phyloP scores from a whole-genome alignment of 306 rosid genomes.

The Clitoria ternatea region DNA sequence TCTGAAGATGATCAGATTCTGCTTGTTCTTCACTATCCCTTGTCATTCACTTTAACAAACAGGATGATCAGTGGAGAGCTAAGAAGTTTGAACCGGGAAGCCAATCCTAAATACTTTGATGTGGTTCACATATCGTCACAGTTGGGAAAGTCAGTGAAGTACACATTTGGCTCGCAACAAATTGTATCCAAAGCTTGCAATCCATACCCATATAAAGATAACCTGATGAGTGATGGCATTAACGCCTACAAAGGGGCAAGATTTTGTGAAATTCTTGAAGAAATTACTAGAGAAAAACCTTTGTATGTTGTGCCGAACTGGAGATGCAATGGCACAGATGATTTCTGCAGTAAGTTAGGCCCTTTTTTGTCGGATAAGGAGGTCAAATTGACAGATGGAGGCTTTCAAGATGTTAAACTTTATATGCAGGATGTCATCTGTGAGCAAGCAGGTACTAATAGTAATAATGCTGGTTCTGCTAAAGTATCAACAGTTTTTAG shows the following conservation, averaged over 20 bases:
- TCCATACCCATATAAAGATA: constrained; percentile 68
- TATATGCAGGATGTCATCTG: constrained; percentile 72
- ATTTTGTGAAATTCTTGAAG: constrained; percentile 69
- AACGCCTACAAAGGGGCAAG: constrained; percentile 48
- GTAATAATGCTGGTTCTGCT: constrained; percentile 44
- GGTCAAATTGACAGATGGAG: constrained; percentile 70
- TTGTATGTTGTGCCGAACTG: constrained; percentile 75
- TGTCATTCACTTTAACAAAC: constrained; percentile 54
- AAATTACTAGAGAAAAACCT: constrained; percentile 55
- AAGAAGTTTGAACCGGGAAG: constrained; percentile 66
- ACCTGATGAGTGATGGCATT: constrained; percentile 32
- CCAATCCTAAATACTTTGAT: constrained; percentile 72
- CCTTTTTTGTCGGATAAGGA: constrained; percentile 58
- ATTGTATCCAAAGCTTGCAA: constrained; percentile 67
- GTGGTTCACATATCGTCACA: constrained; percentile 62
- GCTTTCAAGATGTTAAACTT: constrained; percentile 64
- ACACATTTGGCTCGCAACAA: constrained; percentile 45
- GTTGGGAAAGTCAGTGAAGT: constrained; percentile 49
- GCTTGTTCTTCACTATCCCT: constrained; percentile 69
- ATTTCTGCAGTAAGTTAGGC: constrained; percentile 77
- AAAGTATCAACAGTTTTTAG: constrained; percentile 77
- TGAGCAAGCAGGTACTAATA: constrained; percentile 28
- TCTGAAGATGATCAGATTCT: constrained; percentile 74
- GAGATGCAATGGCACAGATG: constrained; percentile 66
- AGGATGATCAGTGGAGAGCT: constrained; percentile 68